phyloP scores from a whole-genome alignment of 352 stramenopile genomes.

The Pythium apleroticum region DNA sequence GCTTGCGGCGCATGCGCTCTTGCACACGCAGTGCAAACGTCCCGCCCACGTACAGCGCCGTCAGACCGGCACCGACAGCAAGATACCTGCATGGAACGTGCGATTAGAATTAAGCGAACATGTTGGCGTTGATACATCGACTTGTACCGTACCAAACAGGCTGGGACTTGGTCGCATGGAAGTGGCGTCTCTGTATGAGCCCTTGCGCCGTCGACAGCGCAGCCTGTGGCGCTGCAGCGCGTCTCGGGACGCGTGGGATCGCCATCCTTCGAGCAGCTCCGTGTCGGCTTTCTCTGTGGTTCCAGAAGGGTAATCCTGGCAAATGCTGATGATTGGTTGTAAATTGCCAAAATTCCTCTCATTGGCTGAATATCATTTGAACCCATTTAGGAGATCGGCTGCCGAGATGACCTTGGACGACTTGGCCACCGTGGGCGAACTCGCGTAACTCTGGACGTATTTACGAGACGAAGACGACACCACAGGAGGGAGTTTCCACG shows the following conservation, averaged over 20 bases:
- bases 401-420: constrained; percentile 49
- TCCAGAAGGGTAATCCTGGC: too few species aligned
- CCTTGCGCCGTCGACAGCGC: constrained; percentile 7
- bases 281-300: neutral
- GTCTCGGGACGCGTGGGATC: constrained; percentile 6
- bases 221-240: neutral
- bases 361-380: constrained; percentile 8
- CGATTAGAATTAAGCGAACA: neutral
- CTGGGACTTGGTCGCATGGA: constrained; percentile 51
- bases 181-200: constrained; percentile 31
- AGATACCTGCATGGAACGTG: constrained; percentile 17
- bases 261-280: constrained; percentile 7
- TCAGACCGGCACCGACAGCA: constrained; percentile 40
- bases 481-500: constrained; percentile 11
- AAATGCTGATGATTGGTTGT: constrained; percentile 33
- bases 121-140: neutral
- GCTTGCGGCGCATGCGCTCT: constrained; percentile 49
- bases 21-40: constrained; percentile 58
- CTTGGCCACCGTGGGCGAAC: constrained; percentile 38
- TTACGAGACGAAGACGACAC: constrained; percentile 1
- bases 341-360: constrained; percentile 7
- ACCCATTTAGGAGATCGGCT: constrained; percentile 34
- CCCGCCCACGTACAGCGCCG: constrained; percentile 52
- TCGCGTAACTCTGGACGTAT: constrained; percentile 12
- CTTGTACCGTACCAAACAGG: constrained; percentile 38